These are phyloP conservation scores for Zostera marina DNA, from an alignment of 116 monocot species.

Conservation along the genomic window DNA sequence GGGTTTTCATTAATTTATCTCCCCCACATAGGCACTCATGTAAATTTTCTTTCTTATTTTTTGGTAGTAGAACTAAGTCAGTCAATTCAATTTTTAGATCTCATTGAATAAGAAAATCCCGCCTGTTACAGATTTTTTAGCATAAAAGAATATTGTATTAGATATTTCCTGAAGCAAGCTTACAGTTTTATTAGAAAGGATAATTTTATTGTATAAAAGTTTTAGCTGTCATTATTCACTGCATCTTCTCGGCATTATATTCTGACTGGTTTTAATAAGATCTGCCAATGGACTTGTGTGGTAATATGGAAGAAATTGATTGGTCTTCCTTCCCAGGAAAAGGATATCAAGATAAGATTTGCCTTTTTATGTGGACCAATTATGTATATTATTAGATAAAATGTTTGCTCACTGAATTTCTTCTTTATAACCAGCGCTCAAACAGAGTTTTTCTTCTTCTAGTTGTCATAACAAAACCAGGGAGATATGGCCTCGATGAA, in stretches of 20 bases:
- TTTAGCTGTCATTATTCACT: not conserved
- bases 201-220: not conserved
- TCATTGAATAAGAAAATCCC: not conserved
- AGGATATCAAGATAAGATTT: conserved; percentile 4
- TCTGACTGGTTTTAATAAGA: not conserved
- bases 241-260: not conserved
- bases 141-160: too few relatives aligned
- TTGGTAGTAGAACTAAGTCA: not conserved
- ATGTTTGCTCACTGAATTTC: not conserved
- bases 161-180: too few relatives aligned
- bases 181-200: not conserved
- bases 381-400: not conserved
- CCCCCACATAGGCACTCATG: not conserved
- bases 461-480: too few relatives aligned
- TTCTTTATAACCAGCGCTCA: too few relatives aligned
- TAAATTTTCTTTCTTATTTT: conserved; percentile 5
- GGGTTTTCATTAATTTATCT: not conserved
- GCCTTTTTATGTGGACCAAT: not conserved
- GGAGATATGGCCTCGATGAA: conserved; percentile 11
- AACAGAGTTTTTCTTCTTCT: too few relatives aligned
- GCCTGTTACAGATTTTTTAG: not conserved
- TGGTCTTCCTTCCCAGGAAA: conserved; percentile 7
- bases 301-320: conserved; percentile 8
- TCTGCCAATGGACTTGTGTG: not conserved
- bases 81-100: not conserved